A percentile compares a stretch with the other conserved stretches of the same genome.
phyloP scores from a whole-genome alignment of 352 stramenopile species.

The Phytophthora podocarpi region DNA sequence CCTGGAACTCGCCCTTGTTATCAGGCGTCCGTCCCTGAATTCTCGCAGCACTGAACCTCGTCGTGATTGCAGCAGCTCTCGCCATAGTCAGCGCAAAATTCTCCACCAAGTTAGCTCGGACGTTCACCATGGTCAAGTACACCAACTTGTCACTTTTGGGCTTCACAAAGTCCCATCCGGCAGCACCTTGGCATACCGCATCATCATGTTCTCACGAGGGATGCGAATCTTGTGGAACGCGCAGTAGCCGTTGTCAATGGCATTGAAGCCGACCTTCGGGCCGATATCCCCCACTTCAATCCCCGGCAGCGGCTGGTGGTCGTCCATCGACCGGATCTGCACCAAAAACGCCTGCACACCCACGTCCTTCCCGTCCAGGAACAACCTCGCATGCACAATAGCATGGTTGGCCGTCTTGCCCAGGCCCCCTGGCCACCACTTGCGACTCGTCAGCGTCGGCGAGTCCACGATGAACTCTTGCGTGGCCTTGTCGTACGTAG shows the following conservation, averaged over 20 bases:
- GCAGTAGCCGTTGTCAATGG: slow-evolving; percentile 37
- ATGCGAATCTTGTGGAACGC: slow-evolving; percentile 35
- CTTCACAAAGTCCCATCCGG: slow-evolving; percentile 60
- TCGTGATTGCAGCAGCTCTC: slow-evolving; percentile 35
- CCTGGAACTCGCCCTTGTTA: slow-evolving; percentile 54
- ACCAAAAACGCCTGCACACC: slow-evolving; percentile 38
- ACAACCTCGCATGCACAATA: slow-evolving; percentile 34
- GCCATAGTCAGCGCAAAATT: slow-evolving; percentile 3
- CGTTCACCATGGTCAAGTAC: slow-evolving; percentile 62
- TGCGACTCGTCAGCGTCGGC: slow-evolving; percentile 93
- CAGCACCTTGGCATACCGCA: slow-evolving; percentile 46
- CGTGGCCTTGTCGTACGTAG: slow-evolving; percentile 68
- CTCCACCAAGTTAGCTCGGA: slow-evolving; percentile 42
- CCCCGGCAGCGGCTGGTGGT: slow-evolving; percentile 31
- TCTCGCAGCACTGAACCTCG: slow-evolving; percentile 59
- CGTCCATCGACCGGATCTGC: slow-evolving; percentile 29
- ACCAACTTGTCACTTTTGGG: slow-evolving; percentile 70
- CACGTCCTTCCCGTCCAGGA: slow-evolving; percentile 30
- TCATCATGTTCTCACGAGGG: slow-evolving; percentile 34
- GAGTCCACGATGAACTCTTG: slow-evolving; percentile 95
- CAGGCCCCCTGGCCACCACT: slow-evolving; percentile 93
- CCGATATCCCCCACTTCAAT: slow-evolving; percentile 41
- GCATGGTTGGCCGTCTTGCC: slow-evolving; percentile 42
- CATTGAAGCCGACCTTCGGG: slow-evolving; percentile 35
- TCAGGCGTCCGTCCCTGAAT: slow-evolving; percentile 48